phyloP scores from a whole-genome alignment of 768 basidiomycete species.

The Psilocybe cyanescens region DNA sequence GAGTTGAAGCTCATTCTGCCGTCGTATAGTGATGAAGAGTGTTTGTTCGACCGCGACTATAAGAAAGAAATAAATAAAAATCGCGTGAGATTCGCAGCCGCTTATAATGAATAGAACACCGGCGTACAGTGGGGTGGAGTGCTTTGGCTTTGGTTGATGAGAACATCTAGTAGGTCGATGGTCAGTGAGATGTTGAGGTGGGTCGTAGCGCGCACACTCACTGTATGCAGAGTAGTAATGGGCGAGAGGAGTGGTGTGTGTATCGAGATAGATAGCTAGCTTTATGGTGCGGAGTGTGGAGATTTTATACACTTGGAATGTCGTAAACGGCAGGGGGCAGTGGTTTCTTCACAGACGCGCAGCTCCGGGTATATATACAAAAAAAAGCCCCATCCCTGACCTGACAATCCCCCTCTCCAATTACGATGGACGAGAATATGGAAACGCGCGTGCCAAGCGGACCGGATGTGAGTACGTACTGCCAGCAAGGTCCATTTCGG shows the following conservation, averaged over 20 bases:
- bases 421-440: background rate
- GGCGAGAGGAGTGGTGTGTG: background rate
- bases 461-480: constrained; percentile 4
- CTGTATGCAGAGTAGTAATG: constrained; percentile 10
- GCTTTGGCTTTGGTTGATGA: constrained; percentile 13
- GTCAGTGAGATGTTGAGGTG: constrained; percentile 2
- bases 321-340: background rate
- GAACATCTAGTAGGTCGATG: constrained; percentile 10
- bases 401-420: background rate
- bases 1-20: constrained; percentile 29
- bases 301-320: background rate
- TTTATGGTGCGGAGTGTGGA: constrained; percentile 2
- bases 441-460: constrained; percentile 4
- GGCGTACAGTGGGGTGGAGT: constrained; percentile 15
- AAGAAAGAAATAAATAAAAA: constrained; percentile 1
- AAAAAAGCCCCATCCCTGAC: background rate
- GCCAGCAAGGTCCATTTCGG: constrained; percentile 6
- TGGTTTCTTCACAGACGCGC: constrained; percentile 13
- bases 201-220: constrained; percentile 6
- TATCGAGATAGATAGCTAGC: constrained; percentile 1
- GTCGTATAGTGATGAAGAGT: constrained; percentile 25
- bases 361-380: constrained; percentile 5
- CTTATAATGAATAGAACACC: background rate
- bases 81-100: constrained; percentile 16
- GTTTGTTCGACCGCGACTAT: constrained; percentile 19